These are phyloP conservation scores for Nigrograna mackinnonii DNA, from an alignment of 2,329 filamentous ascomycete genomes.

Conservation along the genomic window DNA sequence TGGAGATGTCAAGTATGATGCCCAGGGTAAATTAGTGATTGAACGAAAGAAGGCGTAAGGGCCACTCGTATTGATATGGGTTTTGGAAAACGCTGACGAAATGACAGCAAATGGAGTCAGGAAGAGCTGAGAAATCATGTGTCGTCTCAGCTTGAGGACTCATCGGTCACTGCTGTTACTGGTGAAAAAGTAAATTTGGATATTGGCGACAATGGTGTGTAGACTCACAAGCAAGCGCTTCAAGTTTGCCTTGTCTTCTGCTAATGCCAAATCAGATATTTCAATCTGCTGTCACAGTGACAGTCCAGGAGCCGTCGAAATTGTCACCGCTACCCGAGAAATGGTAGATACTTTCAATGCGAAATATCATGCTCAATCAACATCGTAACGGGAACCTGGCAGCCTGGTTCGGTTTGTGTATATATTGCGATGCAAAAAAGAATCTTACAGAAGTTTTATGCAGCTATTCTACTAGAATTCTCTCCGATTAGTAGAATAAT, in stretches of 20 bases:
- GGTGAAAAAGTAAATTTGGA: conserved; percentile 47
- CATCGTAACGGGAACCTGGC: too few relatives aligned
- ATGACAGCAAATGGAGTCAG: conserved; percentile 42
- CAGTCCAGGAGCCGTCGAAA: conserved; percentile 48
- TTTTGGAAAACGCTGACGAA: neutral
- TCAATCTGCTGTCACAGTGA: conserved; percentile 51
- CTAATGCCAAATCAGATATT: too few relatives aligned
- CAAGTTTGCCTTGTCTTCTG: too few relatives aligned
- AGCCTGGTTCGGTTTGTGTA: too few relatives aligned
- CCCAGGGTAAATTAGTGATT: conserved; percentile 56
- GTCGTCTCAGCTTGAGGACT: conserved; percentile 43
- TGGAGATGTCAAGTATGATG: conserved; percentile 60
- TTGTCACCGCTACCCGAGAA: conserved; percentile 46
- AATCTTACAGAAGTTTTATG: too few relatives aligned
- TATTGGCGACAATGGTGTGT: conserved; percentile 45
- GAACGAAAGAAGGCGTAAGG: conserved; percentile 61
- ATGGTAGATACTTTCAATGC: conserved; percentile 47
- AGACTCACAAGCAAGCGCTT: too few relatives aligned
- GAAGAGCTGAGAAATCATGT: conserved; percentile 48
- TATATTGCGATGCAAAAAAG: too few relatives aligned
- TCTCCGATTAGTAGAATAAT: too few relatives aligned
- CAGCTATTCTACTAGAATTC: too few relatives aligned
- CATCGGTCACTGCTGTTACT: conserved; percentile 44
- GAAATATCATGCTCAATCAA: conserved; percentile 17
- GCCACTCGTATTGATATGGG: neutral